Conservation (phyloP, 1,284 basidiomycete species). For the Vanrija humicola region DNA sequence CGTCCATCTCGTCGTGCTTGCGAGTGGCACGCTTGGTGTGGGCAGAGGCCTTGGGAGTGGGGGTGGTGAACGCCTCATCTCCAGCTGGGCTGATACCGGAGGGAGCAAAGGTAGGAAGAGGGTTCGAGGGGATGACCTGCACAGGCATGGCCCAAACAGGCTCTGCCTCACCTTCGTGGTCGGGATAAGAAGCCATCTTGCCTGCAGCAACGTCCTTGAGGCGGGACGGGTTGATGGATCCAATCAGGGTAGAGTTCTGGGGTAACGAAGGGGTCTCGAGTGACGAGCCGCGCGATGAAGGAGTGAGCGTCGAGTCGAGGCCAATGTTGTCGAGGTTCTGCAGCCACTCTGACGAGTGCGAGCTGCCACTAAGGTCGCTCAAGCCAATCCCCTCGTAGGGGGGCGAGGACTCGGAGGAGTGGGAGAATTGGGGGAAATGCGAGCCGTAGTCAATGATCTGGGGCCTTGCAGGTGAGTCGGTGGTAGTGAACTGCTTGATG, state of each 20-base stretch:
- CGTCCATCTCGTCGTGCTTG: slow-evolving; percentile 2
- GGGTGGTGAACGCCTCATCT: too few species aligned
- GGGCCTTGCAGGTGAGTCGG: slow-evolving; percentile 2
- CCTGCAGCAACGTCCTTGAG: slow-evolving; percentile 8
- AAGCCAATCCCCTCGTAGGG: slow-evolving; percentile 7
- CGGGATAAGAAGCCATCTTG: not conserved
- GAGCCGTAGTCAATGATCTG: not conserved
- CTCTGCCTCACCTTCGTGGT: too few species aligned
- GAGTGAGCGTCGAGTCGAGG: slow-evolving; percentile 8
- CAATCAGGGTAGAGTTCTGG: slow-evolving; percentile 4
- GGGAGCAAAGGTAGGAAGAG: too few species aligned
- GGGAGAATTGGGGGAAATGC: not conserved
- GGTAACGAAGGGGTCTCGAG: slow-evolving; percentile 15
- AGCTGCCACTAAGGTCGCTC: slow-evolving; percentile 7
- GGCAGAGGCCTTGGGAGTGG: too few species aligned
- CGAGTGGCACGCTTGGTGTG: not conserved
- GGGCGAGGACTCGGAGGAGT: not conserved
- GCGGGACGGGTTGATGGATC: slow-evolving; percentile 13
- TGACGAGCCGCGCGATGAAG: slow-evolving; percentile 14
- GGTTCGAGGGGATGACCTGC: too few species aligned
- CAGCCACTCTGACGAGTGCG: slow-evolving; percentile 6
- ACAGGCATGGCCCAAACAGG: too few species aligned
- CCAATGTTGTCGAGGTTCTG: slow-evolving; percentile 1
- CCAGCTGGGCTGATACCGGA: too few species aligned
- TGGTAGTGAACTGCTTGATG: slow-evolving; percentile 13